Percentiles rank a stretch among this genome's conserved stretches.
Evolutionary conservation across 1,284 basidiomycete genomes (phyloP).

Genomic region (Fomitopsis palustris): DNA sequence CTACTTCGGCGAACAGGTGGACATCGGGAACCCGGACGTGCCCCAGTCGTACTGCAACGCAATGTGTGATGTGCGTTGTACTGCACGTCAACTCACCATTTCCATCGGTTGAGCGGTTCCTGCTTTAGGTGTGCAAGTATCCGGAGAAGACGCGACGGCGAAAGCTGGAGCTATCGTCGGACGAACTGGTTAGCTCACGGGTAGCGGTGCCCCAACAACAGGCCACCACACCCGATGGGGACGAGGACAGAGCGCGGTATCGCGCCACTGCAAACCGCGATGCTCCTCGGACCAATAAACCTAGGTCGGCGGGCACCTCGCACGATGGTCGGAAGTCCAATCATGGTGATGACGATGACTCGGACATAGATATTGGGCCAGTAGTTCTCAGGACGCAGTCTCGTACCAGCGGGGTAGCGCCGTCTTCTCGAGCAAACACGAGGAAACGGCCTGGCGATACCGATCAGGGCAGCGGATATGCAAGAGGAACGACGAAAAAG

Average conservation of each 20-base stretch:
- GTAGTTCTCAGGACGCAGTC: background rate
- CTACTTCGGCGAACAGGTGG: slow-evolving; percentile 79
- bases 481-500: slow-evolving; percentile 1
- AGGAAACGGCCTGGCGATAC: background rate
- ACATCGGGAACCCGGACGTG: slow-evolving; percentile 43
- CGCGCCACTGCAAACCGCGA: background rate
- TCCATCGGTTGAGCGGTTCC: background rate
- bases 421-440: background rate
- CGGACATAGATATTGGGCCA: background rate
- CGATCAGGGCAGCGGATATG: background rate
- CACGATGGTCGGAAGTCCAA: slow-evolving; percentile 1
- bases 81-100: background rate
- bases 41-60: slow-evolving; percentile 61
- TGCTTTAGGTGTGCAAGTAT: slow-evolving; percentile 67
- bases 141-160: slow-evolving; percentile 57
- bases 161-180: slow-evolving; percentile 46
- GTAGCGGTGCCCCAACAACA: slow-evolving; percentile 21
- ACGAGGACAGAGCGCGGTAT: slow-evolving; percentile 22
- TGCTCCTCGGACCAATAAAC: background rate
- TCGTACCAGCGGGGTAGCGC: background rate
- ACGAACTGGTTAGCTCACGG: slow-evolving; percentile 37
- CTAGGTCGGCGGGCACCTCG: background rate
- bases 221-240: slow-evolving; percentile 19
- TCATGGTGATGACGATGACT: slow-evolving; percentile 2
- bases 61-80: slow-evolving; percentile 77